Percentiles rank a stretch among this genome's conserved stretches.
phyloP scores from a whole-genome alignment of 345 rosid genomes.

The Bruguiera sexangula region DNA sequence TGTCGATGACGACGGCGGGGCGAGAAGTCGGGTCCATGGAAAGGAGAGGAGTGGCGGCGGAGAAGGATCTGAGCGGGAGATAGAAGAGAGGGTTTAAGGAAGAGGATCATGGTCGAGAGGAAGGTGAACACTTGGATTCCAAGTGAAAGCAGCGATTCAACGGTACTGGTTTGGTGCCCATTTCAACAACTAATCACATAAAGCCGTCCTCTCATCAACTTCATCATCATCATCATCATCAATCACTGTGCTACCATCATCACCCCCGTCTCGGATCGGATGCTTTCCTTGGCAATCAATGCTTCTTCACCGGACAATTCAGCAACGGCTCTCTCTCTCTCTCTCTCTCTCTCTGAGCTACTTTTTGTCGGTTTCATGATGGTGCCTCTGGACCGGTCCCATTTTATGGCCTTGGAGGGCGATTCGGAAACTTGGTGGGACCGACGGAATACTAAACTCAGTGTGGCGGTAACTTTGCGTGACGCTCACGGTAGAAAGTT shows the following conservation, averaged over 20 bases:
- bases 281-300: slow-evolving; percentile 12
- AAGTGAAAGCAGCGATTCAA: slow-evolving; percentile 51
- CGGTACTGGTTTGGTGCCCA: slow-evolving; percentile 20
- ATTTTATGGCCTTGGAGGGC: background rate
- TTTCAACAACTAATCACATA: slow-evolving; percentile 16
- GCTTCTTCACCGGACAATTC: background rate
- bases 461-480: background rate
- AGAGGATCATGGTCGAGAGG: slow-evolving; percentile 47
- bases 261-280: background rate
- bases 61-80: slow-evolving; percentile 57
- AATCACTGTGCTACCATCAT: background rate
- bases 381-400: background rate
- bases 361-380: background rate
- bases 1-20: slow-evolving; percentile 96
- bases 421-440: slow-evolving; percentile 4
- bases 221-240: slow-evolving; percentile 7
- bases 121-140: slow-evolving; percentile 43
- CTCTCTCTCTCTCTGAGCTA: background rate
- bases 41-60: slow-evolving; percentile 10
- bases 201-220: background rate
- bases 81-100: slow-evolving; percentile 36
- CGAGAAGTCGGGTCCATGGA: slow-evolving; percentile 87
- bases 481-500: background rate
- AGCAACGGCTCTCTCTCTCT: background rate
- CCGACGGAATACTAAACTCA: background rate